Conservation (phyloP, 2,329 filamentous ascomycete genomes). For the Colletotrichum sp. region DNA sequence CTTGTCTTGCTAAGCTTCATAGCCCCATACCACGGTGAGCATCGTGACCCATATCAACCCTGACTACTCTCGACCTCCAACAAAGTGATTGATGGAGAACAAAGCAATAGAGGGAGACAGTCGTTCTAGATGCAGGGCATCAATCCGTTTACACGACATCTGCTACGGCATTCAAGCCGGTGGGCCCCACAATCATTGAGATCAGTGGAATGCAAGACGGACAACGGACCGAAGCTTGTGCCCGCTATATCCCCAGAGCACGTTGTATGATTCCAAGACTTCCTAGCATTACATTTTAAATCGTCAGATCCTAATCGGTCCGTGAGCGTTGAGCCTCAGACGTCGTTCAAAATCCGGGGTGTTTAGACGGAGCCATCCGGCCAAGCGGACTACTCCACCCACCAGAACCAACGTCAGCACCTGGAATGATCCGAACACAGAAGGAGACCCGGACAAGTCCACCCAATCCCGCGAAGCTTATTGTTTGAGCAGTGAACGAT, state of each 20-base stretch:
- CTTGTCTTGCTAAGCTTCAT: background rate
- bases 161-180: background rate
- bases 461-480: background rate
- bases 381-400: background rate
- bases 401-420: background rate
- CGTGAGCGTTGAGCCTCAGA: background rate
- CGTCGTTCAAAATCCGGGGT: background rate
- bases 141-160: fast-evolving
- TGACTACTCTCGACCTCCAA: fast-evolving
- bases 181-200: background rate
- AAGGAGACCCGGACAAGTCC: background rate
- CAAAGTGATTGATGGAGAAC: background rate
- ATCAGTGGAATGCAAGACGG: background rate
- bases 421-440: background rate
- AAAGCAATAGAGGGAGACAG: fast-evolving
- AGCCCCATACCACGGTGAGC: background rate
- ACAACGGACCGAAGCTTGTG: background rate
- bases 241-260: background rate
- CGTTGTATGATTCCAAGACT: background rate
- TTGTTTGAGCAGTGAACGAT: background rate
- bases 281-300: fast-evolving
- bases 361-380: background rate
- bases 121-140: background rate
- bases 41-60: background rate
- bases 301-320: background rate